Evolutionary conservation across 257 asterid genomes (phyloP).

Genomic region (Solanum chaucha): DNA sequence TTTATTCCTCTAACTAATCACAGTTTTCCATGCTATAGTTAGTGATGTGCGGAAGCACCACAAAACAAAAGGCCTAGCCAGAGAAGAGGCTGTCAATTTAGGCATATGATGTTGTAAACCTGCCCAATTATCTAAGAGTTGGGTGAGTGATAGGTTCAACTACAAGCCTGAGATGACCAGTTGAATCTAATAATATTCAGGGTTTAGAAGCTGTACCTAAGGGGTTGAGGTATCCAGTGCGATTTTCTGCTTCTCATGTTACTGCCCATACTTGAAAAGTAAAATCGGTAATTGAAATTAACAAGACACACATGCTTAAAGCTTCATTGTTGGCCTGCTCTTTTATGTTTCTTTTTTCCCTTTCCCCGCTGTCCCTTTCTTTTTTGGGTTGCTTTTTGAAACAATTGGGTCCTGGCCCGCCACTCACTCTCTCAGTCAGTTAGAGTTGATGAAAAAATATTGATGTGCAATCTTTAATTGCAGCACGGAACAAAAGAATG

Average conservation of each 20-base stretch:
- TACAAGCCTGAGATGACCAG: background rate
- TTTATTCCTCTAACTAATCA: background rate
- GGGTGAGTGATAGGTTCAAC: background rate
- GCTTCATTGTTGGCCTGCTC: background rate
- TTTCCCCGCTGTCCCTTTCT: background rate
- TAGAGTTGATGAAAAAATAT: background rate
- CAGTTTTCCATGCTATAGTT: background rate
- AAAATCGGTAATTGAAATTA: background rate
- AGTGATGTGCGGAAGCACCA: background rate
- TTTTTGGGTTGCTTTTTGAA: background rate
- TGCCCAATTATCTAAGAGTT: background rate
- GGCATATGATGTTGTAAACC: background rate
- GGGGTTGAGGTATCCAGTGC: background rate
- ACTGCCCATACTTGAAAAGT: background rate
- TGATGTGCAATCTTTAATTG: background rate
- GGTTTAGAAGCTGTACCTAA: background rate
- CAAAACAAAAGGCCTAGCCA: background rate
- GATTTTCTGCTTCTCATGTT: background rate
- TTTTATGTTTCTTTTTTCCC: background rate
- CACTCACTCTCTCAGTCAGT: background rate
- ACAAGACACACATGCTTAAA: background rate
- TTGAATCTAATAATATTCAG: background rate
- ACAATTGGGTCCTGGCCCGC: background rate
- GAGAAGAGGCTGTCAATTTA: background rate
- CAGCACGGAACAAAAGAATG: background rate